Base-by-base conservation (phyloP, 148 eudicot genomes). In the Nepenthes mirabilis region DNA sequence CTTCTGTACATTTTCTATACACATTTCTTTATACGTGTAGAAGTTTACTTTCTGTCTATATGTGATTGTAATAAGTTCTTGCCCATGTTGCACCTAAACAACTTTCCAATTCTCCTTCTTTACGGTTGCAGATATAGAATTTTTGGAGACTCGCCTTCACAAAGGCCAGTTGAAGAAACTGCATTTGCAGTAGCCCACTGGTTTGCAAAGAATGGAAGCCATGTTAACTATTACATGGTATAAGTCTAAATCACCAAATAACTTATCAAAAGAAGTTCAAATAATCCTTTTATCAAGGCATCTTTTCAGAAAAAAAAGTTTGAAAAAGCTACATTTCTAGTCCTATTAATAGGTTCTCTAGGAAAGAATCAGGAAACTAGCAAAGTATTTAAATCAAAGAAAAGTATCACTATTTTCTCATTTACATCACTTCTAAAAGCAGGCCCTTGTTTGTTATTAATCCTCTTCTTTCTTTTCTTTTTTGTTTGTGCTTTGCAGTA, bases 161-260 rank as follows among this genome's bases (percentile, higher is more conserved):
- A 77, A 64, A 80, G 97, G 47, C 70, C 97, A 60, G 95, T 84
- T 7, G 99, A 94, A 78, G 99, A 94, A 58, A 79, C 86, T 14
- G 87, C 97, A 62, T 77, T 53, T 56, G 49, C 85, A 13, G 91
- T 86, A 37, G 85, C 95, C 32, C 85, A 79, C 43, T 94, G 94
- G 88, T 80, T 86, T 67, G 60, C 87, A 2, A 82, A 59, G 69
- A 84, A 90, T 6, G 99, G 99, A 69, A 80, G 81, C 63, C 79
- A 82, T 62, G 73, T 71, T 68, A 83, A 82, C 72, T 94, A 94
- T 55, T 94, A 94, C 67, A 94, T 94, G 99, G 99, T 86, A 77
- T 11, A 14, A 11, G 7, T 23, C 23, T 23, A 23, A 23, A 23
- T 23, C 23, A 23, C 23, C 23, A 23, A 23, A 23, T 23, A 23